phyloP scores from a whole-genome alignment of 1,284 basidiomycete genomes.

The Cystobasidiaceae sp. region DNA sequence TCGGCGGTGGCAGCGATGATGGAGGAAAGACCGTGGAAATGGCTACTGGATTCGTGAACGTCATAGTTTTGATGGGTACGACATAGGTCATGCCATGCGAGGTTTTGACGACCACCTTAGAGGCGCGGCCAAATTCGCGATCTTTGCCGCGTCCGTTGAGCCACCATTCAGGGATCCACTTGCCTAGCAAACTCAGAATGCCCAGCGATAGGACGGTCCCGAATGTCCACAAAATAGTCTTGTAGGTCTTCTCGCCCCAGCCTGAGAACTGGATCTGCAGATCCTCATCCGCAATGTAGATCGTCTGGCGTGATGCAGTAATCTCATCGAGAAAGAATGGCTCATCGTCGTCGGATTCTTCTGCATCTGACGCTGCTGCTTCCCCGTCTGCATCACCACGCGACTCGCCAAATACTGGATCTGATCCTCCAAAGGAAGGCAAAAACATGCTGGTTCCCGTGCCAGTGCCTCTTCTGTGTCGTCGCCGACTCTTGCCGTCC shows the following conservation, averaged over 20 bases:
- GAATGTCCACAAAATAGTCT: constrained; percentile 65
- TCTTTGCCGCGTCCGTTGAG: constrained; percentile 79
- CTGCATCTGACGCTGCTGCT: constrained; percentile 42
- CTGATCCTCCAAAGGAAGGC: constrained; percentile 46
- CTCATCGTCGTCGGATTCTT: constrained; percentile 41
- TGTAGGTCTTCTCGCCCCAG: constrained; percentile 66
- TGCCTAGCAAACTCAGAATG: constrained; percentile 70
- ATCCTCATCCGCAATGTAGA: constrained; percentile 89
- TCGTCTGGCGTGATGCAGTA: constrained; percentile 59
- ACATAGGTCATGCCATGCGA: constrained; percentile 74
- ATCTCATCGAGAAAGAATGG: constrained; percentile 35
- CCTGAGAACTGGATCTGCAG: constrained; percentile 80
- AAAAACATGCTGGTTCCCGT: constrained; percentile 33
- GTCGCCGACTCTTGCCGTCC: constrained; percentile 30
- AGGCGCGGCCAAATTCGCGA: constrained; percentile 74
- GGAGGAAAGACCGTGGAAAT: constrained; percentile 69
- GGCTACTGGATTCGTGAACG: constrained; percentile 62
- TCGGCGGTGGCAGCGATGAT: constrained; percentile 33
- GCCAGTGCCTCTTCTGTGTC: constrained; percentile 14
- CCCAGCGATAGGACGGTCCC: constrained; percentile 70
- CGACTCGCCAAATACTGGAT: constrained; percentile 70
- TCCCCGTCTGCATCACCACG: constrained; percentile 66
- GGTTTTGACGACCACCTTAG: constrained; percentile 80
- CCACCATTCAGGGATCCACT: constrained; percentile 91
- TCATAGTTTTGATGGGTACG: constrained; percentile 61